A percentile compares a stretch with the other conserved stretches of the same genome.
These are phyloP conservation scores for Dinochytrium kinnereticum DNA, from an alignment of 371 early-diverging fungal species.

Conservation along the genomic window DNA sequence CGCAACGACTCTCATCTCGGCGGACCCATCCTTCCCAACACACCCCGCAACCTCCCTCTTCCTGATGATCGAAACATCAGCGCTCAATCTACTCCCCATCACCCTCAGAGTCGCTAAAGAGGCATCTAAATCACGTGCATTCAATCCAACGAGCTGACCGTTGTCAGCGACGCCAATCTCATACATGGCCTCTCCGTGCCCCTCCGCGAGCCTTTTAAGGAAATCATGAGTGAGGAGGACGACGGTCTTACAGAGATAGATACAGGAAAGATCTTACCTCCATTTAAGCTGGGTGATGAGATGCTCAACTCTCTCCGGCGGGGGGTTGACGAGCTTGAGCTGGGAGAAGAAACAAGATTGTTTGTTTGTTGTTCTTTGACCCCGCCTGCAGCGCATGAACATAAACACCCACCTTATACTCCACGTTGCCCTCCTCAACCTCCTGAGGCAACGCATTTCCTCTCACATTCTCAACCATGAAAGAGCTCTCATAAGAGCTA, in stretches of 20 bases:
- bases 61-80: conserved; percentile 48
- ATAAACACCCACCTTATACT: conserved; percentile 70
- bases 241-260: neutral
- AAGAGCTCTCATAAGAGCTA: conserved; percentile 9
- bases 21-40: conserved; percentile 1
- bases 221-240: neutral
- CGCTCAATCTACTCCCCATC: conserved; percentile 62
- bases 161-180: conserved; percentile 90
- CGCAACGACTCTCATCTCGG: conserved; percentile 55
- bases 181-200: conserved; percentile 86
- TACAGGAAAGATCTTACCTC: conserved; percentile 58
- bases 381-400: too few species aligned
- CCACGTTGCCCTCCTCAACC: conserved; percentile 86
- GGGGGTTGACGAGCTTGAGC: conserved; percentile 79
- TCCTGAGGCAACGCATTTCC: conserved; percentile 75
- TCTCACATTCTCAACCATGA: conserved; percentile 17
- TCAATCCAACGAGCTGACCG: conserved; percentile 80
- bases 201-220: conserved; percentile 74
- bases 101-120: conserved; percentile 65
- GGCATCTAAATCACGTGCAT: conserved; percentile 59
- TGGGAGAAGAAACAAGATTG: too few species aligned
- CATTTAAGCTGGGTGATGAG: conserved; percentile 91
- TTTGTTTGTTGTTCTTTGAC: too few species aligned
- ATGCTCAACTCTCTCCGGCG: conserved; percentile 76
- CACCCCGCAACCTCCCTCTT: conserved; percentile 27